Percentiles rank a stretch among this genome's conserved stretches.
These are phyloP conservation scores for Schizophyllum amplum DNA, from an alignment of 1,284 basidiomycete species.

Conservation along the genomic window DNA sequence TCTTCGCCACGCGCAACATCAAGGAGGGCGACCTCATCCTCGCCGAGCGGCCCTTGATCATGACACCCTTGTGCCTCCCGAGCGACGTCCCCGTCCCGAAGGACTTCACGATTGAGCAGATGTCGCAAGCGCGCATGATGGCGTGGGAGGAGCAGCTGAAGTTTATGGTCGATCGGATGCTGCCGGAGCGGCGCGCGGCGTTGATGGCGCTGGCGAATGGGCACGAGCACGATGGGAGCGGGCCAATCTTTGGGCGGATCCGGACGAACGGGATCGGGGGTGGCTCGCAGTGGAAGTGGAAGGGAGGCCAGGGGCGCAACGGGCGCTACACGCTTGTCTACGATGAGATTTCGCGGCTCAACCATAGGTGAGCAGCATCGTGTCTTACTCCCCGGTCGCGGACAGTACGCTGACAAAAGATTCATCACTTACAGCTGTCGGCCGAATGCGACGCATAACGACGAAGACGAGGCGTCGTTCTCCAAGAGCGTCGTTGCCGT, in stretches of 20 bases:
- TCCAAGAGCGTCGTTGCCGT: constrained; percentile 6
- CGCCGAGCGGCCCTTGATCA: constrained; percentile 23
- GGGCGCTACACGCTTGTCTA: constrained; percentile 4
- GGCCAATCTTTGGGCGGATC: constrained; percentile 19
- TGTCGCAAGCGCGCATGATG: not conserved
- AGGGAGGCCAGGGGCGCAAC: not conserved
- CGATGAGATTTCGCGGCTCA: constrained; percentile 8
- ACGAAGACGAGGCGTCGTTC: not conserved
- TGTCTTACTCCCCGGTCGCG: too few relatives aligned
- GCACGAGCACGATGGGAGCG: constrained; percentile 19
- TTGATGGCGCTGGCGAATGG: constrained; percentile 21
- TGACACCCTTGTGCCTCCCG: constrained; percentile 10
- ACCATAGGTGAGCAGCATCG: constrained; percentile 9
- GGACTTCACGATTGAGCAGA: not conserved
- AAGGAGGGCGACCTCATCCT: constrained; percentile 23
- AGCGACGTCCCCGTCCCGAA: constrained; percentile 1
- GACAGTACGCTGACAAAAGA: not conserved
- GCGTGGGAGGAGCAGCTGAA: constrained; percentile 4
- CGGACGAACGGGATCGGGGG: constrained; percentile 19
- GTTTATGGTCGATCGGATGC: constrained; percentile 15
- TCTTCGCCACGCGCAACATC: constrained; percentile 21
- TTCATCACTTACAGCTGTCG: constrained; percentile 16
- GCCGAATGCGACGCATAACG: constrained; percentile 15
- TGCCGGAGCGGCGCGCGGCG: constrained; percentile 14
- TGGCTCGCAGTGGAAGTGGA: not conserved